Evolutionary conservation across 768 basidiomycete species (phyloP).

Genomic region (Zangia roseola): DNA sequence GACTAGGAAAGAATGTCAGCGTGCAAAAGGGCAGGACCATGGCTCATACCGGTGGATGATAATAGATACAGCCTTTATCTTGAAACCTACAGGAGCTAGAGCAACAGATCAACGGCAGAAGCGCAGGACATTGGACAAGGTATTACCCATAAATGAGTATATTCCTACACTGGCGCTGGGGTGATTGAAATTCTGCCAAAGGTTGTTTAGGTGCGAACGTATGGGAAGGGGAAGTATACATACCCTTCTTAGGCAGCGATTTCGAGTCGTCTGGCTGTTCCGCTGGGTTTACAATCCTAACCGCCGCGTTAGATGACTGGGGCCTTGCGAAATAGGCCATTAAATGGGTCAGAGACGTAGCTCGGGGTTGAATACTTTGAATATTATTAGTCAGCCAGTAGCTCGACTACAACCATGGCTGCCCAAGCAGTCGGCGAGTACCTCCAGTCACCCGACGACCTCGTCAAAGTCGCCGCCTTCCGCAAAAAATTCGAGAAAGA

Average conservation of each 20-base stretch:
- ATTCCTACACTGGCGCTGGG: conserved; percentile 85
- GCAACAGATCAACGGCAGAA: neutral
- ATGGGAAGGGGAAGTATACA: conserved; percentile 21
- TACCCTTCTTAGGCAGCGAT: conserved; percentile 54
- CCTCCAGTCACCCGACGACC: conserved; percentile 91
- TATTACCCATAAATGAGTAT: conserved; percentile 85
- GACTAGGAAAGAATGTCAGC: conserved; percentile 22
- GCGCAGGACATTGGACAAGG: neutral
- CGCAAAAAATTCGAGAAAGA: conserved; percentile 96
- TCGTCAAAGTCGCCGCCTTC: conserved; percentile 82
- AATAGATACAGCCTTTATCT: conserved; percentile 82
- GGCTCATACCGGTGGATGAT: conserved; percentile 65
- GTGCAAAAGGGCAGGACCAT: conserved; percentile 1
- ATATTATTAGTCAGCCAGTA: conserved; percentile 28
- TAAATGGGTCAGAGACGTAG: conserved; percentile 6
- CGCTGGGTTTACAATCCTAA: conserved; percentile 70
- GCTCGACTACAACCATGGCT: too few species aligned
- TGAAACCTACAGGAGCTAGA: conserved; percentile 79
- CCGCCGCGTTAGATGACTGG: conserved; percentile 56
- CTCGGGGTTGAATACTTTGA: too few species aligned
- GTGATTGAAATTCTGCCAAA: conserved; percentile 55
- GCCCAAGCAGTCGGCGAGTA: conserved; percentile 88
- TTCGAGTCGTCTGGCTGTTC: conserved; percentile 41
- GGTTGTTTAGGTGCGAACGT: conserved; percentile 3
- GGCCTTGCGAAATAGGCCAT: conserved; percentile 76